These are phyloP conservation scores for Graphilbum sp. DNA, from an alignment of 2,329 filamentous ascomycete genomes.

Conservation along the genomic window DNA sequence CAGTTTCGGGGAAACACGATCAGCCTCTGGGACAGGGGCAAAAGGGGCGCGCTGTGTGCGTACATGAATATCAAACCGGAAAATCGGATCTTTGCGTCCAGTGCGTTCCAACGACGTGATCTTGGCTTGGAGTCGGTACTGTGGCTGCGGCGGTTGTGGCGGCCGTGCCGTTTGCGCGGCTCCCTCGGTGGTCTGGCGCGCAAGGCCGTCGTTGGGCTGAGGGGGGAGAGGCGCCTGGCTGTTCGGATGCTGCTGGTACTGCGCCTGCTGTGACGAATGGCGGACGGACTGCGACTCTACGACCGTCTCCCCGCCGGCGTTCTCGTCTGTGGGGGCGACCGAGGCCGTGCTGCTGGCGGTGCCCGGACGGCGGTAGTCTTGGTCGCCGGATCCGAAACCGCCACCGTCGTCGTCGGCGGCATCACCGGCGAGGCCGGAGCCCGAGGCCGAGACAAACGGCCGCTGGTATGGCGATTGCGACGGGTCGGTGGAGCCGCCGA, in stretches of 20 bases:
- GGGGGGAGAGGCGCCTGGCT: background rate
- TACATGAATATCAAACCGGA: conserved; percentile 95
- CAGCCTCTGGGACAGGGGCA: too few species aligned
- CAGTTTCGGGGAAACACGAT: background rate
- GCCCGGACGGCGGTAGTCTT: conserved; percentile 26
- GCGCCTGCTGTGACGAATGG: conserved; percentile 11
- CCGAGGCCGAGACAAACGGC: conserved; percentile 21
- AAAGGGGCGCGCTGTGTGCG: conserved; percentile 16
- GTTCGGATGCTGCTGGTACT: conserved; percentile 8
- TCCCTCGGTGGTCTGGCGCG: conserved; percentile 7
- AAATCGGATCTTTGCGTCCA: conserved; percentile 85
- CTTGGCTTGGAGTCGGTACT: conserved; percentile 82
- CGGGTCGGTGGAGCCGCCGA: conserved; percentile 23
- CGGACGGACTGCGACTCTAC: conserved; percentile 14
- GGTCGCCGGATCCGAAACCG: conserved; percentile 19
- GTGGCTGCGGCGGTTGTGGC: conserved; percentile 38
- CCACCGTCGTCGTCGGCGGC: conserved; percentile 15
- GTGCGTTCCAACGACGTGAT: conserved; percentile 86
- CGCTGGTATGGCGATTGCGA: conserved; percentile 23
- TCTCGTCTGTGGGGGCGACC: conserved; percentile 22
- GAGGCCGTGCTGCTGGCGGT: conserved; percentile 29
- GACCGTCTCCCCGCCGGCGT: conserved; percentile 6
- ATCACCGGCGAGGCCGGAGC: conserved; percentile 20
- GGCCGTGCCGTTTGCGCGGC: conserved; percentile 11
- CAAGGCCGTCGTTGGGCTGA: conserved; percentile 6